These are phyloP conservation scores for Patellaria atrata DNA, from an alignment of 495 filamentous ascomycete species.

Conservation along the genomic window DNA sequence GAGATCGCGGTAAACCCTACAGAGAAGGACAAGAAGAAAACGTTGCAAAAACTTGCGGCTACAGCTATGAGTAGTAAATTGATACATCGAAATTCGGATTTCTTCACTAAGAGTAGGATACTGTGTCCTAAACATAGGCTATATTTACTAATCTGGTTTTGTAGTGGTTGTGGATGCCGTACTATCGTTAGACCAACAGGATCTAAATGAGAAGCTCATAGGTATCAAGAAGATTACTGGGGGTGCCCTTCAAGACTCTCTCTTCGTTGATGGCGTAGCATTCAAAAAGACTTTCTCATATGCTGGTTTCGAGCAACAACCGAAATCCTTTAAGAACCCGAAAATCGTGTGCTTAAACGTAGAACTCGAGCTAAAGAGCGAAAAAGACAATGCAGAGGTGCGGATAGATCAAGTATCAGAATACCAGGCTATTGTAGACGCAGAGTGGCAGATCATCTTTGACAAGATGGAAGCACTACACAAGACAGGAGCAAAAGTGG, in stretches of 20 bases:
- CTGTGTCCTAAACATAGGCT: background rate
- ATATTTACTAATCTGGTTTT: slow-evolving; percentile 6
- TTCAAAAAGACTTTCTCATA: slow-evolving; percentile 99
- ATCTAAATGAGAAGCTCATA: slow-evolving; percentile 95
- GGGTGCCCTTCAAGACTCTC: slow-evolving; percentile 88
- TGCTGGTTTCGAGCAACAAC: slow-evolving; percentile 97
- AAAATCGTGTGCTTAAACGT: slow-evolving; percentile 95
- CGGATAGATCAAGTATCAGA: slow-evolving; percentile 96
- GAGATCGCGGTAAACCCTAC: slow-evolving; percentile 85
- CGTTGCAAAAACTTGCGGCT: slow-evolving; percentile 71
- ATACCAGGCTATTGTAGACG: slow-evolving; percentile 98
- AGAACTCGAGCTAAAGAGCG: slow-evolving; percentile 91
- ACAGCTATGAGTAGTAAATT: slow-evolving; percentile 99
- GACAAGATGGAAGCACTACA: slow-evolving; percentile 92
- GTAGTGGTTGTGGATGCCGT: slow-evolving; percentile 93
- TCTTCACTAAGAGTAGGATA: slow-evolving; percentile 88
- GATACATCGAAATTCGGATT: slow-evolving; percentile 90
- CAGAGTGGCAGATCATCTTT: slow-evolving; percentile 99
- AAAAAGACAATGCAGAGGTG: slow-evolving; percentile 98
- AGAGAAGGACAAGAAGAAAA: slow-evolving; percentile 79
- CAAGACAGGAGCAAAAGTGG: slow-evolving; percentile 90
- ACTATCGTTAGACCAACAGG: slow-evolving; percentile 89
- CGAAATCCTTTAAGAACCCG: slow-evolving; percentile 84
- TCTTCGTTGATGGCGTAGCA: slow-evolving; percentile 94
- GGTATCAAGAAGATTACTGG: slow-evolving; percentile 96